A percentile compares a stretch with the other conserved stretches of the same genome.
These are phyloP conservation scores for Nicotiana paniculata DNA, from an alignment of 257 asterid species.

Conservation along the genomic window DNA sequence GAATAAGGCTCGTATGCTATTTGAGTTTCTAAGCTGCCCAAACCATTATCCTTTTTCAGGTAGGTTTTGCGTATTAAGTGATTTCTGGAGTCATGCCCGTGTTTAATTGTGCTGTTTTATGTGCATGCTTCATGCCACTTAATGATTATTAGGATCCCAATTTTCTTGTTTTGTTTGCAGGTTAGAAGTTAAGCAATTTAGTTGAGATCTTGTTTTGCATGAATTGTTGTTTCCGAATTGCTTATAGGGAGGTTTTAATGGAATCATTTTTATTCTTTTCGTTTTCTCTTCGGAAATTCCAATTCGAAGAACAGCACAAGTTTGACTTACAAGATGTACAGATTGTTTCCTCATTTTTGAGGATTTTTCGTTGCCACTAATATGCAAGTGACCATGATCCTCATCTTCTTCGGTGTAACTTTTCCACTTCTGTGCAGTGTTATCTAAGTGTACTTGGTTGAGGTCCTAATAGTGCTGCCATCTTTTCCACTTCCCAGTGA, in stretches of 20 bases:
- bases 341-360: not conserved
- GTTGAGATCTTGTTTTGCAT: not conserved
- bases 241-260: not conserved
- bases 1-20: not conserved
- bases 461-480: not conserved
- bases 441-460: not conserved
- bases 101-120: not conserved
- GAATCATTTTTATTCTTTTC: not conserved
- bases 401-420: not conserved
- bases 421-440: not conserved
- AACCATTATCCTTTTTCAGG: not conserved
- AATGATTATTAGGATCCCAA: not conserved
- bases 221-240: not conserved
- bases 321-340: not conserved
- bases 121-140: not conserved
- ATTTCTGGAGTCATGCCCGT: not conserved
- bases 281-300: not conserved
- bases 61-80: not conserved
- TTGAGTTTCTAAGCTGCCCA: not conserved
- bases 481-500: not conserved
- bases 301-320: not conserved
- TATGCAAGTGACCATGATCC: not conserved
- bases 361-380: not conserved
- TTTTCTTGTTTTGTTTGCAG: not conserved
- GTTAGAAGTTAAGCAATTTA: not conserved